Evolutionary conservation across 257 asterid species (phyloP).

Genomic region (Gardenia jasminoides): DNA sequence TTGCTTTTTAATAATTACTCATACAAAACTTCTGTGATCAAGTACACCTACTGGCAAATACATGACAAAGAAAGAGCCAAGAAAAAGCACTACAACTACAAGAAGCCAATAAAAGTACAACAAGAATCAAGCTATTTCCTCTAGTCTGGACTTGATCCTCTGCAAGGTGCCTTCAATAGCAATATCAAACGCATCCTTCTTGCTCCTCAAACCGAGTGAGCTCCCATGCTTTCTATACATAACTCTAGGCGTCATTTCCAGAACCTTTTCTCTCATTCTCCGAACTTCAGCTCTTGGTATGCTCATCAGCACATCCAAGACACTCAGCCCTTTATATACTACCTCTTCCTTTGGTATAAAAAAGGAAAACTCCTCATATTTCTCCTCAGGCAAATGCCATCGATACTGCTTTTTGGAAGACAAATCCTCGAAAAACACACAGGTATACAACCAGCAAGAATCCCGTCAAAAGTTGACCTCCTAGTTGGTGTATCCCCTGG

Average conservation of each 20-base stretch:
- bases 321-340: slow-evolving; percentile 69
- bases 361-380: slow-evolving; percentile 65
- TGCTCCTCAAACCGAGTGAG: slow-evolving; percentile 62
- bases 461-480: slow-evolving; percentile 75
- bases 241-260: slow-evolving; percentile 65
- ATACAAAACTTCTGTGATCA: background rate
- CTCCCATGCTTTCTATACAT: slow-evolving; percentile 88
- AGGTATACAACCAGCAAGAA: slow-evolving; percentile 89
- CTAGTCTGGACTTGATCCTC: slow-evolving; percentile 54
- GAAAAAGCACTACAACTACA: background rate
- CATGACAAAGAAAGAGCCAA: background rate
- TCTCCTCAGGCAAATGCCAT: slow-evolving; percentile 79
- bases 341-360: slow-evolving; percentile 81
- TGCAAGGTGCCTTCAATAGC: slow-evolving; percentile 66
- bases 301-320: slow-evolving; percentile 62
- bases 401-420: slow-evolving; percentile 67
- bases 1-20: no score
- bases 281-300: slow-evolving; percentile 62
- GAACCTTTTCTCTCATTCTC: slow-evolving; percentile 73
- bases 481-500: slow-evolving; percentile 93
- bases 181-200: slow-evolving; percentile 86
- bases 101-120: background rate
- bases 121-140: slow-evolving; percentile 9
- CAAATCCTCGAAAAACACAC: slow-evolving; percentile 88
- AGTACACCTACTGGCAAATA: background rate